Evolutionary conservation across 163 green algal genomes (phyloP), one percentile per base, ranked within the genome.

Genomic region (Volvox carteri): DNA sequence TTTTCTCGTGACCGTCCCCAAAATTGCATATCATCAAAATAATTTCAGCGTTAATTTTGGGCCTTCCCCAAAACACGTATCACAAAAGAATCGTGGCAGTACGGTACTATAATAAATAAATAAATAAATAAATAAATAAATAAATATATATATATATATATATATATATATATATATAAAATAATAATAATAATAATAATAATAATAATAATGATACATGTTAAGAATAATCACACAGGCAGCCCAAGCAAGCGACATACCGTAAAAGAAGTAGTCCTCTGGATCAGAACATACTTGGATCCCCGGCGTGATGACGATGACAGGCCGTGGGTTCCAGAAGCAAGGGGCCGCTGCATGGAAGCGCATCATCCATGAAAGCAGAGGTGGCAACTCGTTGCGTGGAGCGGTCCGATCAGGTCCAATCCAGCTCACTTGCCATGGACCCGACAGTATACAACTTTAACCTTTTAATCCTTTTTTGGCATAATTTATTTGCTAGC

Each of bases 191-290:
- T 12, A 21, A 46, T 9, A 4, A 12, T 46, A 12, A 75, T 75
- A 42, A 30, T 12, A 9, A 8, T 30, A 48, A 75, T 12, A 28
- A 7, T 8, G 30, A 44, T 48, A 8, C 65, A 75, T 75, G 35
- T 48, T n/a, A n/a, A n/a, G n/a, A n/a, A n/a, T n/a, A n/a, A n/a
- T n/a, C n/a, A n/a, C n/a, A n/a, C n/a, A n/a, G n/a, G n/a, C n/a
- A n/a, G n/a, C n/a, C n/a, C n/a, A n/a, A n/a, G n/a, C n/a, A n/a
- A n/a, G n/a, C n/a, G n/a, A n/a, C 70, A 28, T 42, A 84, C 75
- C 75, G 75, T 84, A 84, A 33, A 72, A 84, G 1, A 84, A 18
- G 75, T 84, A 84, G 33, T 84, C 33, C 11, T 84, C 75, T 0
- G 75, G 75, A 33, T 70, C 30, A 1, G n/a, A 39, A 33, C 75